Conservation (phyloP, 2,329 filamentous ascomycete genomes). For the Domatiomyces catenatus region DNA sequence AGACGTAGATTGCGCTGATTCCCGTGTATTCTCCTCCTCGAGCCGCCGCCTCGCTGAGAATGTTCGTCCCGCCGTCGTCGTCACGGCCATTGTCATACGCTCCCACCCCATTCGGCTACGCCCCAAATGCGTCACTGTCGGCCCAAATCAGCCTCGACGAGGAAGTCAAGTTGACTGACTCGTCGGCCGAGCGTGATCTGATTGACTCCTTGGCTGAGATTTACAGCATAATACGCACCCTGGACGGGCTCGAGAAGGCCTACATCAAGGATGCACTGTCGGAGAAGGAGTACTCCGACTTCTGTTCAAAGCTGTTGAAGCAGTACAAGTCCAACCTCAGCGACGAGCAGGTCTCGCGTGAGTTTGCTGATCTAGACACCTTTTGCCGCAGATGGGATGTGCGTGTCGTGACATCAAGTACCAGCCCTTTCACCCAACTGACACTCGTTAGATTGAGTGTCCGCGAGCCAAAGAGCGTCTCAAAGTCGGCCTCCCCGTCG, state of each 20-base stretch:
- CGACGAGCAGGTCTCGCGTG: conserved; percentile 76
- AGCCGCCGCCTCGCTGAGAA: conserved; percentile 1
- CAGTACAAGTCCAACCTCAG: conserved; percentile 92
- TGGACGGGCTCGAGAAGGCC: conserved; percentile 90
- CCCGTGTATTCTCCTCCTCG: too few relatives aligned
- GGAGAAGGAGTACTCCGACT: conserved; percentile 88
- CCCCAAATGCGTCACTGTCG: conserved; percentile 65
- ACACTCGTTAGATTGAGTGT: conserved; percentile 58
- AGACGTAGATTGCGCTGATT: not conserved
- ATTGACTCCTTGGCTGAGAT: conserved; percentile 94
- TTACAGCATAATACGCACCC: conserved; percentile 90
- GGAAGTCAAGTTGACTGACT: conserved; percentile 84
- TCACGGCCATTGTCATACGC: conserved; percentile 58
- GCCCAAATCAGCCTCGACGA: conserved; percentile 90
- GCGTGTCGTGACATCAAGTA: conserved; percentile 21
- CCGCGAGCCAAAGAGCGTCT: conserved; percentile 86
- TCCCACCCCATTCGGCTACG: conserved; percentile 80
- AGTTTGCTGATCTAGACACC: conserved; percentile 73
- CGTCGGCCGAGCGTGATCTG: conserved; percentile 74
- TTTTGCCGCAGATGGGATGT: conserved; percentile 92
- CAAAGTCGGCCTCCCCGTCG: conserved; percentile 70
- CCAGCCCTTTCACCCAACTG: not conserved
- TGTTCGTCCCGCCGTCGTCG: conserved; percentile 25
- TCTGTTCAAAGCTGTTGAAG: conserved; percentile 81
- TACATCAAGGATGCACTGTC: conserved; percentile 90